Evolutionary conservation across 1,284 basidiomycete genomes (phyloP), one percentile per base, ranked within the genome.

Genomic region (Cryptococcus sp.): DNA sequence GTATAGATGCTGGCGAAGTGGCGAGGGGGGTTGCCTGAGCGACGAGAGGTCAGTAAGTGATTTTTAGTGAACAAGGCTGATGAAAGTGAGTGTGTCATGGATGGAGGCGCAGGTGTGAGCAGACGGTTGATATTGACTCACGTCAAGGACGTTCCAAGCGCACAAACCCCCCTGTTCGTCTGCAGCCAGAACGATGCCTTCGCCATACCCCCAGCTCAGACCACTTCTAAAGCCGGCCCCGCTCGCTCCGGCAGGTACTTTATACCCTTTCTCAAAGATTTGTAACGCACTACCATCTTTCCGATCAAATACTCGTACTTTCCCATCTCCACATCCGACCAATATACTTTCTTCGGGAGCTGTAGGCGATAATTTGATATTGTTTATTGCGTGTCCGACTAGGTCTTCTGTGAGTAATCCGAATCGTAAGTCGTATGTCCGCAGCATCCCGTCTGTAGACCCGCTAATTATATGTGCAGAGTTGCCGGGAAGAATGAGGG

Each of bases 381-480:
- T 87, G 0, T 89, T 89, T 38, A 98, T 87, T 1, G 94, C 91
- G 50, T 87, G 91, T 11, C 93, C 93, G 58, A 99, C 84, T 67
- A 87, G 93, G 76, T 99, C 96, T 48, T 88, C 83, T 4, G 87
- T 85, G 26, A 97, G 78, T 74, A 93, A 86, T 22, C 96, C 96
- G 80, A 88, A 91, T 47, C 95, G 87, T 34, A 99, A 80, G 76
- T 99, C 96, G 77, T 98, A 98, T 1, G 89, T 89, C 22, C 96
- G 85, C 37, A 97, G 86, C 67, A 88, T 83, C 1, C 96, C 95
- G 66, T 99, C 96, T 2, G 95, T 87, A 0, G 89, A 93, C 1
- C 91, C 91, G 0, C 91, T 84, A 45, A 88, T 82, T 63, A 98
- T 84, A 56, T 83, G 84, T 17, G 85, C 83, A 40, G 63, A 66